Evolutionary conservation across 2,329 filamentous ascomycete genomes (phyloP), one percentile per base, ranked within the genome.

Genomic region (Atkinsonella texensis): DNA sequence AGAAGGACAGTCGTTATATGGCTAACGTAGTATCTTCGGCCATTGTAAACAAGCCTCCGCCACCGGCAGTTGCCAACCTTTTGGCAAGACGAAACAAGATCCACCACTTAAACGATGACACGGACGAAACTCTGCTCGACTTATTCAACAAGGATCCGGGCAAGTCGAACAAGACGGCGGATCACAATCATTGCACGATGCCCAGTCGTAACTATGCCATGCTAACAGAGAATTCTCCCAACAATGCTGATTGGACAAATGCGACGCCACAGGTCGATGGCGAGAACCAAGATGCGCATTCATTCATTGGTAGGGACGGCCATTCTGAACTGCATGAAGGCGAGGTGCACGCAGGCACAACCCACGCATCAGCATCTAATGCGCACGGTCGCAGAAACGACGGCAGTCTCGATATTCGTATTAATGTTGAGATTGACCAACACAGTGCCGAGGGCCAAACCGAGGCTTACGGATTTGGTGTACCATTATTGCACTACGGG

Each of bases 11-110:
- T 64, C 81, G 93, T 52, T 97, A 97, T 68, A 97, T 98, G 82
- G 85, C 84, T 48, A 98, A 98, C 62, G 78, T 98, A 18, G 79
- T 97, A 50, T 95, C 89, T 6, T 96, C 90, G 1, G 90, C 90
- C 33, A 97, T 98, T 61, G 90, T 94, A 58, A 96, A 98, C 65
- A 91, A 91, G 60, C 93, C 93, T 2, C 89, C 90, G 13, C 89
- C 91, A 1, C 81, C 85, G 65, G 90, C 70, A 59, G 85, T 98
- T 62, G 89, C 89, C 11, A 95, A 98, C 66, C 80, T 95, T 46
- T 77, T 98, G 50, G 91, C 95, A 53, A 84, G 85, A 63, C 80
- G 93, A 54, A 97, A 97, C 74, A 96, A 83, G 69, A 79, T 85
- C 48, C 83, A 86, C 60, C 83, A 85, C 57, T 68, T 86, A 47